Evolutionary conservation across 2,329 filamentous ascomycete genomes (phyloP).

Genomic region (Colletotrichum sp.): DNA sequence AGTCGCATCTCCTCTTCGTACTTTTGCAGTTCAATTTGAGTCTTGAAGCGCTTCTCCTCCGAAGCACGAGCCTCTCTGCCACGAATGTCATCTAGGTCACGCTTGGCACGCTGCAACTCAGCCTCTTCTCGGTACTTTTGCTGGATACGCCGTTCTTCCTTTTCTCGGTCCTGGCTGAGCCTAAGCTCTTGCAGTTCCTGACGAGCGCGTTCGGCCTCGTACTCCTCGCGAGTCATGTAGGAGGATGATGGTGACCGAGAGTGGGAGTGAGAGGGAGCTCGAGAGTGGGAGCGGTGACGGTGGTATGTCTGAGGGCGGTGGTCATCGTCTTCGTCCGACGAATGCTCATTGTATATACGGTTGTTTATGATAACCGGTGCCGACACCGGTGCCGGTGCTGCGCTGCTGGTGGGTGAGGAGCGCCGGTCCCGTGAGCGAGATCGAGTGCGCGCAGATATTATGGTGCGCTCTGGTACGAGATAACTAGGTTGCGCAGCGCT

Average conservation of each 20-base stretch:
- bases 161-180: constrained; percentile 41
- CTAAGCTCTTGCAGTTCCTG: constrained; percentile 51
- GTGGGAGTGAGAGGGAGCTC: constrained; percentile 24
- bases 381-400: constrained; percentile 28
- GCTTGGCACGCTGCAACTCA: constrained; percentile 55
- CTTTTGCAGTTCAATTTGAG: constrained; percentile 55
- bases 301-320: constrained; percentile 33
- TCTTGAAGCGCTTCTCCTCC: constrained; percentile 56
- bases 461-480: constrained; percentile 51
- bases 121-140: constrained; percentile 50
- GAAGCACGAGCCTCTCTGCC: constrained; percentile 50
- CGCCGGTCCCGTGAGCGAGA: constrained; percentile 54
- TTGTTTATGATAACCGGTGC: constrained; percentile 62
- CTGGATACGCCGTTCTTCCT: constrained; percentile 44
- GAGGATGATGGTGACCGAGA: constrained; percentile 40
- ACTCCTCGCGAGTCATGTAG: constrained; percentile 48
- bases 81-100: constrained; percentile 53
- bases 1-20: constrained; percentile 51
- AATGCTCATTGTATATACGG: constrained; percentile 54
- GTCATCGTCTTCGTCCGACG: constrained; percentile 46
- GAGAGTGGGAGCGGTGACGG: constrained; percentile 31
- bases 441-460: constrained; percentile 46
- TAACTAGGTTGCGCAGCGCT: constrained; percentile 40
- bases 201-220: constrained; percentile 42
- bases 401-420: constrained; percentile 41